phyloP scores from a whole-genome alignment of 306 rosid genomes.

The Hippophae rhamnoides region DNA sequence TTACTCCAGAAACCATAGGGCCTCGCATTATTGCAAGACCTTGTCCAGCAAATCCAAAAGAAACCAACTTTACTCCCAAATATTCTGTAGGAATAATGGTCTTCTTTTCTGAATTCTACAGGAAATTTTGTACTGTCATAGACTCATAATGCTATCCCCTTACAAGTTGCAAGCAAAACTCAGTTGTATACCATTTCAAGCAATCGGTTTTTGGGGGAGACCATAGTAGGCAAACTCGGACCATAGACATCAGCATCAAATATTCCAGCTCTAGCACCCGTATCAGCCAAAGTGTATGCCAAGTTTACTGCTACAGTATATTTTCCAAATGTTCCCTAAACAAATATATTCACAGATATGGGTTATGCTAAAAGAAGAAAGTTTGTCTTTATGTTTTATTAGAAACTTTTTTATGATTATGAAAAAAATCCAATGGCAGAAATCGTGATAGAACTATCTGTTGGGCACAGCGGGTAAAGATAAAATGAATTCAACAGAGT shows the following conservation, averaged over 20 bases:
- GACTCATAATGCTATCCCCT: constrained; percentile 8
- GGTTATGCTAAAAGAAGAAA: constrained; percentile 6
- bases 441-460: no score
- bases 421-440: no score
- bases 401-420: no score
- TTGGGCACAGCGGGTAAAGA: no score
- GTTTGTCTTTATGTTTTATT: not conserved
- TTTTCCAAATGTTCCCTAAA: constrained; percentile 96
- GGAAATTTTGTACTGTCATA: constrained; percentile 20
- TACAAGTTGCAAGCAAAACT: constrained; percentile 15
- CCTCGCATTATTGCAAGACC: constrained; percentile 99
- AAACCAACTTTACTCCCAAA: constrained; percentile 87
- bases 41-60: constrained; percentile 96
- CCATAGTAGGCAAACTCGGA: constrained; percentile 98
- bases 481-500: no score
- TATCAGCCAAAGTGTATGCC: constrained; percentile 91
- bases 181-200: constrained; percentile 61
- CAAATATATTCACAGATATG: constrained; percentile 13
- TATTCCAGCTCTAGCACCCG: constrained; percentile 98
- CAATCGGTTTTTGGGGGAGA: constrained; percentile 83
- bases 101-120: constrained; percentile 72
- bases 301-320: constrained; percentile 91
- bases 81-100: constrained; percentile 91
- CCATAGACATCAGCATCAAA: constrained; percentile 98
- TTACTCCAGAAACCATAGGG: constrained; percentile 98